These are phyloP conservation scores for Geotrichum candidum DNA, from an alignment of 1,139 yeast species.

Conservation along the genomic window DNA sequence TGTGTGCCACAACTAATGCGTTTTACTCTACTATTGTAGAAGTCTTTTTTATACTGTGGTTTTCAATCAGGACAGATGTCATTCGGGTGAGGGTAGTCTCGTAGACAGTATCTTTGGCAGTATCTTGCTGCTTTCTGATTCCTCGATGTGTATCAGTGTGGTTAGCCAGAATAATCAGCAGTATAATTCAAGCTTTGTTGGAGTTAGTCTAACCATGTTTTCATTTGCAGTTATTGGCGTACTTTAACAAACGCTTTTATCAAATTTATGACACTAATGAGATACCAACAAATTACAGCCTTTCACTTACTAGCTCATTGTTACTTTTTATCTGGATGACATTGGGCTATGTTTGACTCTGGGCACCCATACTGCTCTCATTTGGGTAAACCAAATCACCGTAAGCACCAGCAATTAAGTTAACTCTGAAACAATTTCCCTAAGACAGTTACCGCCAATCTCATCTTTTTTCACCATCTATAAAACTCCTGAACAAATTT, in stretches of 20 bases:
- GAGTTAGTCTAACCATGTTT: constrained; percentile 93
- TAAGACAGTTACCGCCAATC: constrained; percentile 86
- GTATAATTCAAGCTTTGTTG: constrained; percentile 93
- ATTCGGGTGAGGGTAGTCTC: constrained; percentile 93
- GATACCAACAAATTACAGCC: constrained; percentile 64
- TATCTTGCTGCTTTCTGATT: constrained; percentile 81
- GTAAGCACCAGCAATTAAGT: neutral
- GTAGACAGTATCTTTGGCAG: constrained; percentile 93
- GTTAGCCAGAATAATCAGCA: constrained; percentile 84
- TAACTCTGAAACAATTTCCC: constrained; percentile 57
- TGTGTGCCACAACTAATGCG: constrained; percentile 97
- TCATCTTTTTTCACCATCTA: constrained; percentile 96
- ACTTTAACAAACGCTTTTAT: constrained; percentile 86
- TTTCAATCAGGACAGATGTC: constrained; percentile 73
- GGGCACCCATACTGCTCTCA: constrained; percentile 91
- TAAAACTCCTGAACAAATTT: constrained; percentile 68
- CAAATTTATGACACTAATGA: constrained; percentile 89
- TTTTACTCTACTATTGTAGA: constrained; percentile 95
- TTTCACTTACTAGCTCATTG: constrained; percentile 71
- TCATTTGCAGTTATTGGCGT: constrained; percentile 85
- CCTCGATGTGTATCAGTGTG: constrained; percentile 97
- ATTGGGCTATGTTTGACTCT: constrained; percentile 90
- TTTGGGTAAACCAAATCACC: constrained; percentile 43
- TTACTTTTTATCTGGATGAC: constrained; percentile 80
- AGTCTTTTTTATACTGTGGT: constrained; percentile 91